Evolutionary conservation across 345 rosid genomes (phyloP), one percentile per base, ranked within the genome.

Genomic region (Camelina sativa): DNA sequence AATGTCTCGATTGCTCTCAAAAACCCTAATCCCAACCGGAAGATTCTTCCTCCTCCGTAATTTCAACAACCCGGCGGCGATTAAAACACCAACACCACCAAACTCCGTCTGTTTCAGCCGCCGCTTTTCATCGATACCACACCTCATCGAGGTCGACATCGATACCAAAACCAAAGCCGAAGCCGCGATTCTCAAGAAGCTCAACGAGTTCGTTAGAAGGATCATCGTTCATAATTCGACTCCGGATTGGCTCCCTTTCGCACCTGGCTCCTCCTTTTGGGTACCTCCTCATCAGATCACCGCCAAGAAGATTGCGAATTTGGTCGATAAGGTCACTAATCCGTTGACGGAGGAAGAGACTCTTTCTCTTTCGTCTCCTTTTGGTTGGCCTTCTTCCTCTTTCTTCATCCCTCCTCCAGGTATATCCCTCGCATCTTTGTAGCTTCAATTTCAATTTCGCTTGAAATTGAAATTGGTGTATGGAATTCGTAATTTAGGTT

Each of bases 241-340:
- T 6, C 85, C 89, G 0, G 82, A 82, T 67, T 86, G 87, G 87
- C 83, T 86, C 2, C 84, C 85, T 55, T 80, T 86, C 48, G 38
- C 82, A 0, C 85, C 85, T 5, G 89, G 85, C 2, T 73, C 82
- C 10, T 85, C 89, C 37, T 85, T 83, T 51, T 82, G 84, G 83
- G 89, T 86, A 65, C 85, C 87, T 0, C 84, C 79, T 0, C 75
- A 22, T 55, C 61, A 67, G 13, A 70, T 46, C 0, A 66, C 83
- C 0, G 65, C 77, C 3, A 67, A 46, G 2, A 69, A 69, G 46
- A 44, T 84, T 17, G 74, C 58, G 0, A 51, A 78, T 61, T 62
- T 78, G 72, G 48, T 84, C 10, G 67, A 76, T 10, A 73, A 62
- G 25, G 73, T 80, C 11, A 38, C 71, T 7, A 69, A 80, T 74